These are phyloP conservation scores for Metarhizium humberi DNA, from an alignment of 2,329 filamentous ascomycete genomes.

Conservation along the genomic window DNA sequence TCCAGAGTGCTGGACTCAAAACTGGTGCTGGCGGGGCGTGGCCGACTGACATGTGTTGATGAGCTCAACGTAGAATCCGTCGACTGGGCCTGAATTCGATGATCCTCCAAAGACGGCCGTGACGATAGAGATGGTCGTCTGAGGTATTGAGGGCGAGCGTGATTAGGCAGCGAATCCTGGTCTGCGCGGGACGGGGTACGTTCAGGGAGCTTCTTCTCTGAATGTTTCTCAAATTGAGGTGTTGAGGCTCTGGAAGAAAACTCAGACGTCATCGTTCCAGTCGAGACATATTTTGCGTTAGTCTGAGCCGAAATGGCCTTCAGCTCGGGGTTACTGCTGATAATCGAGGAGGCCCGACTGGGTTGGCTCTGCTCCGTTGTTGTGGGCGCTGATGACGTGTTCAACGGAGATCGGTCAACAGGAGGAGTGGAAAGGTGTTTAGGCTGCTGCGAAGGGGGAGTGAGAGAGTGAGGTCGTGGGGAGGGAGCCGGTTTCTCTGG, in stretches of 20 bases:
- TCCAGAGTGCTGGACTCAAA: constrained; percentile 70
- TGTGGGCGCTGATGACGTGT: constrained; percentile 29
- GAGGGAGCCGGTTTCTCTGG: constrained; percentile 11
- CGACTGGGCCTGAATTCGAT: constrained; percentile 10
- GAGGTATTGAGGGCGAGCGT: constrained; percentile 15
- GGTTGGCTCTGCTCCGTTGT: constrained; percentile 31
- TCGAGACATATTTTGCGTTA: constrained; percentile 37
- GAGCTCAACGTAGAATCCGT: constrained; percentile 13
- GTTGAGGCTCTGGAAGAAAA: constrained; percentile 35
- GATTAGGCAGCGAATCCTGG: constrained; percentile 6
- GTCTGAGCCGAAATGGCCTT: constrained; percentile 44
- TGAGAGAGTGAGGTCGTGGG: constrained; percentile 21
- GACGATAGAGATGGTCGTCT: constrained; percentile 12
- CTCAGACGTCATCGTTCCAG: constrained; percentile 71
- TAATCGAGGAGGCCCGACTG: constrained; percentile 55
- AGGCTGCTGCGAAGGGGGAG: constrained; percentile 14
- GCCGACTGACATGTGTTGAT: constrained; percentile 34
- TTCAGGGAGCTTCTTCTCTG: constrained; percentile 7
- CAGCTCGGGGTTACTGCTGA: constrained; percentile 52
- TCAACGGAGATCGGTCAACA: constrained; percentile 22
- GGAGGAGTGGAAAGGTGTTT: constrained; percentile 16
- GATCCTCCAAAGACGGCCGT: constrained; percentile 12
- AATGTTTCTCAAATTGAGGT: constrained; percentile 13
- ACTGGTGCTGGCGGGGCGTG: constrained; percentile 73
- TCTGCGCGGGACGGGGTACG: not conserved